These are phyloP conservation scores for Cercospora sesami DNA, from an alignment of 2,329 filamentous ascomycete species.

Conservation along the genomic window DNA sequence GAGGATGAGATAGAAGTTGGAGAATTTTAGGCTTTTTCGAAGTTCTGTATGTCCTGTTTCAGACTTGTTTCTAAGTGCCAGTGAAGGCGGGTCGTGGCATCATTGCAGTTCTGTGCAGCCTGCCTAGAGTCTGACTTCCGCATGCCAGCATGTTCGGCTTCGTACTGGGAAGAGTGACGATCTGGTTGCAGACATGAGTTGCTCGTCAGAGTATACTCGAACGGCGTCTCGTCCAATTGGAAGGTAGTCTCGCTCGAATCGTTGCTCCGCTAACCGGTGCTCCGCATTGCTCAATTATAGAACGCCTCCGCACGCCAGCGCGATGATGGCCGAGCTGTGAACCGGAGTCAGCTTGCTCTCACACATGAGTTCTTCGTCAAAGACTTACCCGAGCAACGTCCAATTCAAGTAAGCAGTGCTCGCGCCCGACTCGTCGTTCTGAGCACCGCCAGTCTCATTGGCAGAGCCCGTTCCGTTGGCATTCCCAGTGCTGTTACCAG, in stretches of 20 bases:
- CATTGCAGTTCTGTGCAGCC: neutral
- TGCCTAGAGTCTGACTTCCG: neutral
- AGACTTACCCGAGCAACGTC: neutral
- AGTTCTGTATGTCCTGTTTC: neutral
- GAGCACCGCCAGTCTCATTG: neutral
- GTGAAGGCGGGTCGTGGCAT: too few relatives aligned
- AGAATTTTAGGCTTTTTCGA: neutral
- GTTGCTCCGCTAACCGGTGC: too few relatives aligned
- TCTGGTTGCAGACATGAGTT: neutral
- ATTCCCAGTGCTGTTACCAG: neutral
- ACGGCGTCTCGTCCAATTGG: neutral
- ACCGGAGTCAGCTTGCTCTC: neutral
- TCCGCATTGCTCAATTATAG: neutral
- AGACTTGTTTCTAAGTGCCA: too few relatives aligned
- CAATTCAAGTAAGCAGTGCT: slow-evolving; percentile 3
- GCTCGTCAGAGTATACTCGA: neutral
- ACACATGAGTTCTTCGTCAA: neutral
- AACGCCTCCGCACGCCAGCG: neutral
- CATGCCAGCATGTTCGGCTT: neutral
- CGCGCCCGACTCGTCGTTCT: neutral
- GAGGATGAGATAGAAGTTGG: neutral
- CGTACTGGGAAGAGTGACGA: neutral
- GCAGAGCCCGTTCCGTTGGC: neutral
- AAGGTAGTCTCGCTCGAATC: neutral
- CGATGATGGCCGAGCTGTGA: neutral